phyloP scores from a whole-genome alignment of 305 asterid species.

The Plantago lanceolata region DNA sequence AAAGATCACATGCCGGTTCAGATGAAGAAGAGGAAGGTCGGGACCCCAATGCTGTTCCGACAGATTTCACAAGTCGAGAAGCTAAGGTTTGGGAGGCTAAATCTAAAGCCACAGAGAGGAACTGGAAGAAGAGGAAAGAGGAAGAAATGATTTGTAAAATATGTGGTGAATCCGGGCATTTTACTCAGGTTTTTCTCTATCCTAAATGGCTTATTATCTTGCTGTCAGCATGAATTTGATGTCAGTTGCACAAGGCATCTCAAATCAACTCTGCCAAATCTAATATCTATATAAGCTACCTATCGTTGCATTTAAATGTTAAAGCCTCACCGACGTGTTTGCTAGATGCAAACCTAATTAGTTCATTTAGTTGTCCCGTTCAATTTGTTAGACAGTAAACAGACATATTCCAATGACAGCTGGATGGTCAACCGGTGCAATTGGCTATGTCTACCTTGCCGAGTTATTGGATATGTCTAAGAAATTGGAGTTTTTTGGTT shows the following conservation, averaged over 20 bases:
- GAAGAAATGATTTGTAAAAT: slow-evolving; percentile 94
- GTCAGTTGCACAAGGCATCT: neutral
- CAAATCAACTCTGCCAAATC: too few relatives aligned
- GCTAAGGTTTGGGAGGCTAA: slow-evolving; percentile 99
- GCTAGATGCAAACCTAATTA: too few relatives aligned
- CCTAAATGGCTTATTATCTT: slow-evolving; percentile 4
- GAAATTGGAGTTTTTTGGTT: too few relatives aligned
- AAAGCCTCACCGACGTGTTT: too few relatives aligned
- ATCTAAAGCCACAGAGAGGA: slow-evolving; percentile 96
- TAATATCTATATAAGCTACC: too few relatives aligned
- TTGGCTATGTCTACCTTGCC: slow-evolving; percentile 9
- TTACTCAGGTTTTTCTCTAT: slow-evolving; percentile 66
- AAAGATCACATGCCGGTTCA: slow-evolving; percentile 66
- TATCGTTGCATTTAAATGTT: too few relatives aligned
- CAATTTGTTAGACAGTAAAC: neutral
- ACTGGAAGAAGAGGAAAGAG: slow-evolving; percentile 97
- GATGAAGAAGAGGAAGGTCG: slow-evolving; percentile 80
- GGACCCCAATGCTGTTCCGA: slow-evolving; percentile 96
- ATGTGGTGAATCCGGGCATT: slow-evolving; percentile 98
- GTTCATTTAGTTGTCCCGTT: too few relatives aligned
- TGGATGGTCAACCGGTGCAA: slow-evolving; percentile 7
- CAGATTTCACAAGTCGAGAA: slow-evolving; percentile 98
- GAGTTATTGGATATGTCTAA: too few relatives aligned
- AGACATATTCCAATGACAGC: neutral
- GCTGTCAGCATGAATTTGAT: slow-evolving; percentile 5